phyloP scores from a whole-genome alignment of 1,139 yeast species.

The Taiozyma sp. region DNA sequence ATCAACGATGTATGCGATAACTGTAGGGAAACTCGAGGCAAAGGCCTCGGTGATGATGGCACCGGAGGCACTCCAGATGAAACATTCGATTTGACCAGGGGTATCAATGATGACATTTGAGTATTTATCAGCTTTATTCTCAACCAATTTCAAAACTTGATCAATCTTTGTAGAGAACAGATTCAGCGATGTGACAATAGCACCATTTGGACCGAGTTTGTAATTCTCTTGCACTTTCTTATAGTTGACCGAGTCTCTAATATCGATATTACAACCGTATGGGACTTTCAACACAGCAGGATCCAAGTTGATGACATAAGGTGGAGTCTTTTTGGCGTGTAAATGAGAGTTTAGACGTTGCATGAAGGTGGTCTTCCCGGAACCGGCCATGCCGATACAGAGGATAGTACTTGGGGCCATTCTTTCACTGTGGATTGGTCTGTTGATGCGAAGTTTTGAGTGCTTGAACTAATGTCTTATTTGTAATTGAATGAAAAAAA shows the following conservation, averaged over 20 bases:
- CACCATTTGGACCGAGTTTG: slow-evolving; percentile 96
- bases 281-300: slow-evolving; percentile 96
- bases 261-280: slow-evolving; percentile 91
- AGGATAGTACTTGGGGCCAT: slow-evolving; percentile 66
- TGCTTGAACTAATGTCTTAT: too few relatives aligned
- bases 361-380: slow-evolving; percentile 98
- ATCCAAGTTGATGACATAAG: slow-evolving; percentile 89
- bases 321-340: slow-evolving; percentile 61
- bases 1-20: slow-evolving; percentile 92
- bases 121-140: slow-evolving; percentile 64
- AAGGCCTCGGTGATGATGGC: slow-evolving; percentile 94
- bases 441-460: too few relatives aligned
- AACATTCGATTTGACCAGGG: slow-evolving; percentile 98
- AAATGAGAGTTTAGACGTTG: slow-evolving; percentile 89
- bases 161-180: slow-evolving; percentile 93
- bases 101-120: slow-evolving; percentile 87
- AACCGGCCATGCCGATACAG: slow-evolving; percentile 96
- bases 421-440: neutral
- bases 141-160: slow-evolving; percentile 84
- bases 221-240: slow-evolving; percentile 93
- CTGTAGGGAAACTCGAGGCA: slow-evolving; percentile 94
- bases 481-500: too few relatives aligned
- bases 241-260: slow-evolving; percentile 93
- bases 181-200: slow-evolving; percentile 92
- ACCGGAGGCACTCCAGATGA: slow-evolving; percentile 97